Base-by-base conservation (phyloP, 2,329 filamentous ascomycete genomes). In the Domatiomyces catenatus region DNA sequence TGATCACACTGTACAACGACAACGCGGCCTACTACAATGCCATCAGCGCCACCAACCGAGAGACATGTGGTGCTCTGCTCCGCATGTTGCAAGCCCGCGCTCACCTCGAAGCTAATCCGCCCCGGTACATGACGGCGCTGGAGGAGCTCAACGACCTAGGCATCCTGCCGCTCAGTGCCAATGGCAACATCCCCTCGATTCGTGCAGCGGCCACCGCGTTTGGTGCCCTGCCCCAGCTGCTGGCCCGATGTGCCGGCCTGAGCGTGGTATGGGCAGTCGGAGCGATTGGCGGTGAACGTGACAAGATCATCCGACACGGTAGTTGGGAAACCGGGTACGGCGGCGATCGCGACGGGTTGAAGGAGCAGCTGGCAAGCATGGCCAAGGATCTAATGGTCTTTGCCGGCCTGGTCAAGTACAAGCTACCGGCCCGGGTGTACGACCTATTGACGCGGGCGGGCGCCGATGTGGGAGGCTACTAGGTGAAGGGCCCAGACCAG, bases 331-430 rank as follows among this genome's bases (percentile, higher is more conserved):
- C 56, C 20, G 83, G 79, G 56, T 83, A 83, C 66, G 79, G 81
- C 62, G 76, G 76, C 50, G 56, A 59, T 42, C 39, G 51, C 19
- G 54, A 56, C 44, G 53, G 46, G n/a, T 50, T 59, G 44, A 60
- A 59, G 47, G 53, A 55, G 19, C 59, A 60, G 47, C 42, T 60
- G 24, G 70, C 66, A 51, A 67, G 69, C 48, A 86, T 85, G 71
- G 88, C 86, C 42, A 81, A 88, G 66, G 90, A 96, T 67, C 69
- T 95, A 61, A 94, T 92, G 72, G 84, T 92, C 12, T 96, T 94
- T 71, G 90, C 88, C 15, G 90, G 88, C 51, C 80, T 94, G 75
- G 80, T 96, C 63, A 81, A 86, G 63, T 96, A 94, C 69, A 81
- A 92, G 62, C 77, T 96, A 69, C 86, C 87, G 48, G 84, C 86